These are phyloP conservation scores for Acacia pycnantha DNA, from an alignment of 331 rosid species.

Conservation along the genomic window DNA sequence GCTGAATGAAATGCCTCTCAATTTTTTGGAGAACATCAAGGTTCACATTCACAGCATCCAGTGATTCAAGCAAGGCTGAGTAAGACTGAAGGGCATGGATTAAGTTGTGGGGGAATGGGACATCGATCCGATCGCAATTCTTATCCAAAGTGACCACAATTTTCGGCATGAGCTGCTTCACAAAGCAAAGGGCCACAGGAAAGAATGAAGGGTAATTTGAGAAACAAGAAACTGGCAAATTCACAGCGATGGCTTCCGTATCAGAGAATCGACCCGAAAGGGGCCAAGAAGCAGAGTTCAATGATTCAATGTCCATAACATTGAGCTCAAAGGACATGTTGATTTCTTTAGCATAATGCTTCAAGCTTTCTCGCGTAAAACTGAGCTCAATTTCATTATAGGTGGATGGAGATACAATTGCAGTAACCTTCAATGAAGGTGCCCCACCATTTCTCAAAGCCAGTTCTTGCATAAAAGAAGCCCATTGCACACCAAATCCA, in stretches of 20 bases:
- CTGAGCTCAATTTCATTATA: constrained; percentile 68
- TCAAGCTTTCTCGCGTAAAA: constrained; percentile 69
- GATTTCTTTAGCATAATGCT: constrained; percentile 65
- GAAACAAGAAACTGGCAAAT: constrained; percentile 66
- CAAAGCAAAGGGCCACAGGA: constrained; percentile 58
- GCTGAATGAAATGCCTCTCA: constrained; percentile 79
- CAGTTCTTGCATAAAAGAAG: constrained; percentile 91
- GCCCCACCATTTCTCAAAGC: constrained; percentile 57
- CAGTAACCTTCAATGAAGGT: constrained; percentile 71
- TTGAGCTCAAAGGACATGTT: constrained; percentile 68
- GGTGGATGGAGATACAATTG: constrained; percentile 59
- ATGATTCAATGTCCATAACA: constrained; percentile 55
- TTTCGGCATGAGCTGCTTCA: constrained; percentile 80
- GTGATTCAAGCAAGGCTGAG: constrained; percentile 71
- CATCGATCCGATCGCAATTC: constrained; percentile 64
- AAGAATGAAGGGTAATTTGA: constrained; percentile 39
- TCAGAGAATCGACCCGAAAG: constrained; percentile 44
- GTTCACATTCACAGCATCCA: constrained; percentile 79
- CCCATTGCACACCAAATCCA: constrained; percentile 94
- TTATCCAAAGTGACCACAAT: constrained; percentile 67
- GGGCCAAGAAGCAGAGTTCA: constrained; percentile 61
- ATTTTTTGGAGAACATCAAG: constrained; percentile 73
- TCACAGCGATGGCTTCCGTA: constrained; percentile 74
- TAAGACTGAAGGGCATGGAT: constrained; percentile 60
- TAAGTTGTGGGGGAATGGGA: constrained; percentile 55